Base-by-base conservation (phyloP, 208 protist species). In the Phytomonas sp. region DNA sequence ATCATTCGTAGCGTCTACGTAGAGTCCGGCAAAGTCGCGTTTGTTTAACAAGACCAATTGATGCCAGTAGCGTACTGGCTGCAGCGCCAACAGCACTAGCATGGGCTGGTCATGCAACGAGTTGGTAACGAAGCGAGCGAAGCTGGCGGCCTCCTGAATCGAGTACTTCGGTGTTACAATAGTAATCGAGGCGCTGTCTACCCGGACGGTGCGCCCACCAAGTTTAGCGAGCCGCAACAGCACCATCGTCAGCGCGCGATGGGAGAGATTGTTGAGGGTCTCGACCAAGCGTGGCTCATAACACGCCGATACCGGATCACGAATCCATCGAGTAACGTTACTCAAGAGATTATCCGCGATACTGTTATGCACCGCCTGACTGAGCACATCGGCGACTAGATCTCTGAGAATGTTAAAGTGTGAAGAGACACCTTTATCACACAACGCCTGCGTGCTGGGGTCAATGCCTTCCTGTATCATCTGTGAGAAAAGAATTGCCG, bases 391-490 rank as follows among this genome's bases (percentile, higher is more conserved):
- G 0, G 92, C 81, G 11, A 96, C 75, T n/a, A 96, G 68, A 71
- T 96, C 92, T 15, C 92, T 83, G 28, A 96, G 68, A 32, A 96
- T 87, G 75, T 95, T 95, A 76, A 96, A 96, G 78, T 96, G 92
- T 36, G 92, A 79, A 15, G 84, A 81, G 3, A 96, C 86, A 28
- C 92, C 92, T 11, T 84, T 78, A 75, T 95, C 87, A 68, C 81
- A 92, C 53, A 96, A 75, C 17, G 75, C 69, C 13, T 92, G 86
- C 23, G 76, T 74, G 60, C 81, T 84, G 0, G 85, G 89, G 75
- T 95, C 89, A 68, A 95, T 89, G 3, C 82, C 85, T 63, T 96
- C 88, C 71, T 95, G 85, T 67, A 96, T 94, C 36, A 89, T 72
- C 73, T 96, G 92, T 31, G 92, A 92, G 70, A 96, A 96, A 31